Evolutionary conservation across 148 eudicot genomes (phyloP).

Genomic region (Silene conica): DNA sequence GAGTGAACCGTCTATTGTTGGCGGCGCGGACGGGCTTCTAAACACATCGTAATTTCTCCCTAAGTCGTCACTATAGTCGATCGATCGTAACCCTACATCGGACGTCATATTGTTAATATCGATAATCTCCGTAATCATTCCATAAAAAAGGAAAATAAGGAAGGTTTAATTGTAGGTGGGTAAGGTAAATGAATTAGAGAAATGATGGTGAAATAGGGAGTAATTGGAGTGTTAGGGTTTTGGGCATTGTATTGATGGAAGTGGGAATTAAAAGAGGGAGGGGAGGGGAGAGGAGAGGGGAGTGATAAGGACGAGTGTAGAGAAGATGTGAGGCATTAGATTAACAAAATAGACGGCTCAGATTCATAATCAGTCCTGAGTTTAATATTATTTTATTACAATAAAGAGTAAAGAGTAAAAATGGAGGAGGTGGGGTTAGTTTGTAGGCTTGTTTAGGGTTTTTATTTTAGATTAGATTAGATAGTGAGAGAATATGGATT

Average conservation of each 20-base stretch:
- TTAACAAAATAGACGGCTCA: slow-evolving; percentile 23
- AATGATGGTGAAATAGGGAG: not conserved
- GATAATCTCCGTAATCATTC: slow-evolving; percentile 41
- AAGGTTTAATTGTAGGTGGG: not conserved
- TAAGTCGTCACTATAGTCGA: slow-evolving; percentile 43
- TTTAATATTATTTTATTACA: slow-evolving; percentile 24
- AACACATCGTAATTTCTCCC: slow-evolving; percentile 42
- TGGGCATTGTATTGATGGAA: slow-evolving; percentile 28
- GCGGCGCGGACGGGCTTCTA: slow-evolving; percentile 80
- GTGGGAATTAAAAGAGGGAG: not conserved
- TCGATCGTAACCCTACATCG: slow-evolving; percentile 53
- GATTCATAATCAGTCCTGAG: slow-evolving; percentile 22
- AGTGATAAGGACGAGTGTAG: slow-evolving; percentile 44
- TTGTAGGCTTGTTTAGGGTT: slow-evolving; percentile 34
- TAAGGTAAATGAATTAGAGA: not conserved
- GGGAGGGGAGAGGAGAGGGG: slow-evolving; percentile 29
- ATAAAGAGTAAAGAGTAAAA: not conserved
- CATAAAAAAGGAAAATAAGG: slow-evolving; percentile 2
- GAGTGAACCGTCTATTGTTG: slow-evolving; percentile 64
- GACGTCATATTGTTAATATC: slow-evolving; percentile 36
- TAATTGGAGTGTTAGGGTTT: slow-evolving; percentile 17
- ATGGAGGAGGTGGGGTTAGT: slow-evolving; percentile 10
- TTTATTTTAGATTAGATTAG: slow-evolving; percentile 21
- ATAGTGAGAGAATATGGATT: not conserved
- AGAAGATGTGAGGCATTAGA: slow-evolving; percentile 34